Conservation (phyloP, 192 early-diverging fungal genomes). For the Gigaspora rosea region DNA sequence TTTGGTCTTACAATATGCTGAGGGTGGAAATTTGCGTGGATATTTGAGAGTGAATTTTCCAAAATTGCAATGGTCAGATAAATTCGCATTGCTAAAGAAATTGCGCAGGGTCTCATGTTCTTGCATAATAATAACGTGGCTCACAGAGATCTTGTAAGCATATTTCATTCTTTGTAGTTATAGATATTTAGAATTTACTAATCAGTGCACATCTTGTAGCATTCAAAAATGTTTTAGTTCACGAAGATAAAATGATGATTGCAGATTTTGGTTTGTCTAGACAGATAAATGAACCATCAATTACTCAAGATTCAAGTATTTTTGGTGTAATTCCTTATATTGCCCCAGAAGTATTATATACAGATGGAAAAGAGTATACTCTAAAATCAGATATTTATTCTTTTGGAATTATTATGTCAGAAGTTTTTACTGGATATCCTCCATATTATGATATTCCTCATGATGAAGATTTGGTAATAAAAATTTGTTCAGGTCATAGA, state of each 20-base stretch:
- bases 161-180: not conserved
- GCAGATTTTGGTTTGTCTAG: not conserved
- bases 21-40: conserved; percentile 38
- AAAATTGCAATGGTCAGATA: conserved; percentile 38
- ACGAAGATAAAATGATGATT: not conserved
- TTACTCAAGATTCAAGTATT: too few relatives aligned
- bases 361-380: too few relatives aligned
- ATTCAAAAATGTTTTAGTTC: conserved; percentile 16
- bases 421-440: too few relatives aligned
- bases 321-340: too few relatives aligned
- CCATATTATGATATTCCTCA: too few relatives aligned
- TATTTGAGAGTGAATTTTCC: conserved; percentile 38
- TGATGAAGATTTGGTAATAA: too few relatives aligned
- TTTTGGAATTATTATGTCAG: too few relatives aligned
- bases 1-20: conserved; percentile 34
- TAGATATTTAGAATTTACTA: not conserved
- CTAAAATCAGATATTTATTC: too few relatives aligned
- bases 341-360: too few relatives aligned
- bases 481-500: too few relatives aligned
- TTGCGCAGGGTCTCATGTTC: conserved; percentile 27
- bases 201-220: not conserved
- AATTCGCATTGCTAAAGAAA: conserved; percentile 40
- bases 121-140: conserved; percentile 36
- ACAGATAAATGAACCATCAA: too few relatives aligned
- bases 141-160: conserved; percentile 38